Evolutionary conservation across 1,284 basidiomycete species (phyloP), one percentile per base, ranked within the genome.

Genomic region (Veloboletus limbatus): DNA sequence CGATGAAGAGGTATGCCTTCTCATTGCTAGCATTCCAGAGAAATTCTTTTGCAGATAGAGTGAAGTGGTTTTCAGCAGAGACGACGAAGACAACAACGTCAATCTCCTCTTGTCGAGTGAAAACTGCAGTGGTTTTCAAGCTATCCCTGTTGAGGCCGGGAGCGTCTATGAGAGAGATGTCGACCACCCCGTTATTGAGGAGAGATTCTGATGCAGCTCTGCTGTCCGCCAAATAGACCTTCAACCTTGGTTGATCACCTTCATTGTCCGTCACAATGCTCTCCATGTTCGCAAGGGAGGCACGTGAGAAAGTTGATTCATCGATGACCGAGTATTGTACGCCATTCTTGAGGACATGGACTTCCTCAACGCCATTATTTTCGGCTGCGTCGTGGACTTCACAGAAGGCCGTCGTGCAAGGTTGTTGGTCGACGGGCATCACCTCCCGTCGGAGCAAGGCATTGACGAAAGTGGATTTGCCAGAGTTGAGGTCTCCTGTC

Each of bases 31-130:
- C 95, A 58, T 85, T 93, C 75, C 76, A 82, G 35, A 99, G 78
- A 74, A 99, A 99, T 69, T 99, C 95, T 63, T 90, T 92, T 8
- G 93, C 91, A 1, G 92, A 96, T 7, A 97, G 78, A 0, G 97
- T 99, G 66, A 99, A 97, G 74, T 99, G 96, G 69, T 99, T 99
- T 72, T 98, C 96, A 7, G 97, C 94, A 2, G 90, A 94, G 39
- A 98, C 94, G 54, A 98, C 94, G 67, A 99, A 99, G 45, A 99
- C 95, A 47, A 99, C 85, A 22, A 99, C 96, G 63, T 99, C 97
- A 45, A 99, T 99, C 70, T 98, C 94, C 66, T 97, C 92, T 68
- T 99, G 96, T 26, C 93, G 90, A 16, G 95, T 84, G 62, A 99
- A 99, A 38, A 98, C 76, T 8, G 93, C 92, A 3, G 96, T 99